A percentile compares a stretch with the other conserved stretches of the same genome.
These are phyloP conservation scores for Nymphaea colorata DNA, from an alignment of 164 flowering plant species.

Conservation along the genomic window DNA sequence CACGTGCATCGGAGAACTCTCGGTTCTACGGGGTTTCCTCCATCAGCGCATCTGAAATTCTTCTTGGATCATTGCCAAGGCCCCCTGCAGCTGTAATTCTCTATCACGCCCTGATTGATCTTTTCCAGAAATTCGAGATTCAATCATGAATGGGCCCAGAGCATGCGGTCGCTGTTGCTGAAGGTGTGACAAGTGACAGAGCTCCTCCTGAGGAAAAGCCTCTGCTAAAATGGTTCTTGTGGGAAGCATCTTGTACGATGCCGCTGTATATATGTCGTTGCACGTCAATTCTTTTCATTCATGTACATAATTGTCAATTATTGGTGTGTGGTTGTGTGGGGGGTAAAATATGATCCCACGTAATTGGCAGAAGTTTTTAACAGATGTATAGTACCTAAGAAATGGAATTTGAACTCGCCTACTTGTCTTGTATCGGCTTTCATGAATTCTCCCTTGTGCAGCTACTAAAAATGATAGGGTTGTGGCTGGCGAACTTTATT, in stretches of 20 bases:
- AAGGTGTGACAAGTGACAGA: neutral
- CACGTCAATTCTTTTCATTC: neutral
- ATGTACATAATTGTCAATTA: neutral
- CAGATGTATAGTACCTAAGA: too few species aligned
- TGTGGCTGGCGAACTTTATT: too few species aligned
- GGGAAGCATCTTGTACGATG: neutral
- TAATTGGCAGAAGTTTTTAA: too few species aligned
- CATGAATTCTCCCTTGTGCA: too few species aligned
- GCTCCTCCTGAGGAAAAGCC: neutral
- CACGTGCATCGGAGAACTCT: constrained; percentile 60
- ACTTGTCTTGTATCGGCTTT: too few species aligned
- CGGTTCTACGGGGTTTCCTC: constrained; percentile 82
- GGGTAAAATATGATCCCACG: too few species aligned
- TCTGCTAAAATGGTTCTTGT: neutral
- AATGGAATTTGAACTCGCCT: too few species aligned
- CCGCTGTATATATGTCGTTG: neutral
- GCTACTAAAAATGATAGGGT: too few species aligned
- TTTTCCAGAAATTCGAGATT: constrained; percentile 37
- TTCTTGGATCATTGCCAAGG: constrained; percentile 72
- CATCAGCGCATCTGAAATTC: constrained; percentile 65
- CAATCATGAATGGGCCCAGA: constrained; percentile 6
- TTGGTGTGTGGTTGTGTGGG: too few species aligned
- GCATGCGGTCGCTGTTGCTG: neutral
- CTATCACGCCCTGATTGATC: constrained; percentile 50
- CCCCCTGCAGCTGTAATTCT: constrained; percentile 86